Conservation (phyloP, 2,329 filamentous ascomycete species). For the Bipolaris oryzae region DNA sequence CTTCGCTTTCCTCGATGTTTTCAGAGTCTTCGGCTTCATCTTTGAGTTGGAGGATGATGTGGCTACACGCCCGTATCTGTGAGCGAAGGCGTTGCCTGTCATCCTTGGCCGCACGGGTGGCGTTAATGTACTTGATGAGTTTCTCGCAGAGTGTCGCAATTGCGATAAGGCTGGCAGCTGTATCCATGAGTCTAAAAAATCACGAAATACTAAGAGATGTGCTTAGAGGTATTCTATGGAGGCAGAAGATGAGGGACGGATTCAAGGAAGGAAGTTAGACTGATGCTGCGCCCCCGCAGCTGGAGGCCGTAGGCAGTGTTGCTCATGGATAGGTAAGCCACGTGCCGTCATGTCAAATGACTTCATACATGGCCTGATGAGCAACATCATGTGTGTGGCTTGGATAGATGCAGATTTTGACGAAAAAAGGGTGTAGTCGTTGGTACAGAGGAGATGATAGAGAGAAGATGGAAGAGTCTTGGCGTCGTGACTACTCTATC, state of each 20-base stretch:
- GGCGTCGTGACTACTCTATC: neutral
- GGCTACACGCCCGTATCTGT: conserved; percentile 3
- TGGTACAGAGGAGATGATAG: neutral
- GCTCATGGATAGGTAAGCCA: neutral
- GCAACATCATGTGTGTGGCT: neutral
- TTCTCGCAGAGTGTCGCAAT: conserved; percentile 27
- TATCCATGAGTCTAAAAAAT: neutral
- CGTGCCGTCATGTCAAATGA: neutral
- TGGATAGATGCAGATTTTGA: neutral
- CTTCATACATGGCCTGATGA: no score
- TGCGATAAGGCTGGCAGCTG: conserved; percentile 28
- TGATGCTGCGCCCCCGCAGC: neutral
- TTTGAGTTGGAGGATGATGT: conserved; percentile 6
- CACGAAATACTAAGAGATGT: neutral
- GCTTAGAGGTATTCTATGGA: neutral
- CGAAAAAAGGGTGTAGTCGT: neutral
- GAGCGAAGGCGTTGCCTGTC: conserved; percentile 15
- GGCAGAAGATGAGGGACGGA: neutral
- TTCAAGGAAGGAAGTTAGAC: neutral
- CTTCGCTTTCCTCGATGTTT: conserved; percentile 3
- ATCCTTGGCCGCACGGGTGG: conserved; percentile 29
- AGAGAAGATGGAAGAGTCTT: neutral
- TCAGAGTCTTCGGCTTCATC: conserved; percentile 6
- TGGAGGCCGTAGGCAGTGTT: neutral
- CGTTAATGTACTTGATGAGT: conserved; percentile 27